Base-by-base conservation (phyloP, 2,329 filamentous ascomycete genomes). In the Aphanoascus verrucosus region DNA sequence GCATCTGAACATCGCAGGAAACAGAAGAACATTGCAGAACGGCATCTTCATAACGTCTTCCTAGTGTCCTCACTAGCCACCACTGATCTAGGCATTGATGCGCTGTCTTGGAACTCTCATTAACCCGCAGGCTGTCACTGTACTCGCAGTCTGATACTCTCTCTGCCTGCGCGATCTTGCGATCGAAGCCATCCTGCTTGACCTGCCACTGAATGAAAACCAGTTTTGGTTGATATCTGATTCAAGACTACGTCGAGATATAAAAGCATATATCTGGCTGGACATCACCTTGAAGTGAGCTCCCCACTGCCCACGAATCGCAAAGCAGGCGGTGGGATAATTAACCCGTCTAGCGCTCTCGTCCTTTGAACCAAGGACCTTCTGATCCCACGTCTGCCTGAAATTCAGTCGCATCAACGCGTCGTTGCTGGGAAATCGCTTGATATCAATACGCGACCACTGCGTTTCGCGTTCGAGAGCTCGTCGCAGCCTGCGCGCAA, bases 371-470 rank as follows among this genome's bases (percentile, higher is more conserved):
- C 8, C n/a, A 32, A 20, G 42, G 40, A 31, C 50, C 31, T 3
- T 52, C 20, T 37, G 20, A 32, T 40, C 35, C 19, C 34, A 42
- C 50, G 43, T 46, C 50, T 52, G 50, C 50, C 50, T 52, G 50
- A 46, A 52, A 52, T 14, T 17, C 17, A 46, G 50, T 52, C 50
- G 50, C 50, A 52, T 46, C 38, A 31, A 46, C 50, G 50, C 50
- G 50, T 52, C 38, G 42, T 28, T 3, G 19, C 31, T 20, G 41
- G 8, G 20, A n/a, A 20, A 1, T 43, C 37, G 17, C 15, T 42
- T 23, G 23, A 50, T 31, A 46, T n/a, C 17, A n/a, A 32, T 34
- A 9, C 50, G 50, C 50, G 50, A 52, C 41, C 14, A 42, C 50
- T 28, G 2, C 46, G n/a, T 19, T 23, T 46, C 50, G 50, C 43